Evolutionary conservation across 805 yeast species (phyloP).

Genomic region (Kuraishia ogatae): DNA sequence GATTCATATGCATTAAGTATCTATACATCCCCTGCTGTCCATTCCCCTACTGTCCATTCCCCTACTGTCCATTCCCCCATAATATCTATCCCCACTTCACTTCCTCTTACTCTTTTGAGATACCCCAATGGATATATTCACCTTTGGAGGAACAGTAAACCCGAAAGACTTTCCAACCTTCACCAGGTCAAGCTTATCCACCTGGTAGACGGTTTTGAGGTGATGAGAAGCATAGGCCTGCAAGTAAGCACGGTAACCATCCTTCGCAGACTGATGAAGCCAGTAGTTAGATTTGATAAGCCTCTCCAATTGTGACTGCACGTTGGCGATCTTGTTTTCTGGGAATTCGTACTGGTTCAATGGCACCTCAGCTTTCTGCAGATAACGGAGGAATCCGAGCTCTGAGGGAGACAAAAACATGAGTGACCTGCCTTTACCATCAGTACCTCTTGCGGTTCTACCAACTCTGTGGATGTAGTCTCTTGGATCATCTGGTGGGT

Average conservation of each 20-base stretch:
- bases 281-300: conserved; percentile 86
- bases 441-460: conserved; percentile 91
- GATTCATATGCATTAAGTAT: background rate
- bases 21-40: no score
- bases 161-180: conserved; percentile 96
- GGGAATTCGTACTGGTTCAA: conserved; percentile 97
- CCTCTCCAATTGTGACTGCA: conserved; percentile 88
- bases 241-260: conserved; percentile 92
- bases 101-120: conserved; percentile 45
- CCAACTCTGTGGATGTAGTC: conserved; percentile 99
- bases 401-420: conserved; percentile 95
- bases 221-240: conserved; percentile 98
- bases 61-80: no score
- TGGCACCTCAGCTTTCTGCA: conserved; percentile 96
- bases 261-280: conserved; percentile 93
- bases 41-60: no score
- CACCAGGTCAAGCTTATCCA: conserved; percentile 86
- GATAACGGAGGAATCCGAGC: conserved; percentile 87
- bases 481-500: conserved; percentile 99
- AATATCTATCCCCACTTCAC: conserved; percentile 3
- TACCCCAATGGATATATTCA: conserved; percentile 91
- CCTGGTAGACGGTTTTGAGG: conserved; percentile 91
- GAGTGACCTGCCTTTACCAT: conserved; percentile 86
- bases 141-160: conserved; percentile 92
- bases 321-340: conserved; percentile 86